Evolutionary conservation across 306 rosid genomes (phyloP), one percentile per base, ranked within the genome.

Genomic region (Vachellia pachyceras): DNA sequence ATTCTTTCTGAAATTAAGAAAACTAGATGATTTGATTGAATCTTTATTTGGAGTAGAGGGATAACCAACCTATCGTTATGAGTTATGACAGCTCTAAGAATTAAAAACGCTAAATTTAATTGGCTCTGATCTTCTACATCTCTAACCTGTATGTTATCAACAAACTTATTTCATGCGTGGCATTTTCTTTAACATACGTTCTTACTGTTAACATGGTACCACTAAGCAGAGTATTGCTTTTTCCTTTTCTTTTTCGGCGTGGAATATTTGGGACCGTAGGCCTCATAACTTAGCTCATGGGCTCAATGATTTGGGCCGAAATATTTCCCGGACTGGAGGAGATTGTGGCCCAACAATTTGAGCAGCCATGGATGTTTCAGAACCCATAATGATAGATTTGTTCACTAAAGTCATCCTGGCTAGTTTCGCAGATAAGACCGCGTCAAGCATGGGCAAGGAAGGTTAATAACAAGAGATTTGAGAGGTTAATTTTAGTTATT

Each of bases 131-230:
- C n/a, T n/a, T 50, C 7, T 15, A 50, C 17, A 15, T 6, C 5
- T 54, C n/a, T n/a, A 4, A 2, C 3, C 18, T 7, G 2, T 1
- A 5, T 1, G 1, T n/a, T 18, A 0, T n/a, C 9, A 2, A 4
- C 7, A 20, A 57, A 57, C 1, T 2, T 54, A 18, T n/a, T 18
- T 6, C 22, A 50, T 50, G 22, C 23, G 58, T 18, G 58, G 18
- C n/a, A 15, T 49, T 49, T 49, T 5, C 15, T 12, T 3, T 1
- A 12, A 46, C 5, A 46, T 6, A 3, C 5, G 14, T 46, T 1
- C 46, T 49, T 49, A 49, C 6, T 49, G 1, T n/a, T 47, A 47
- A 14, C 5, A 10, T 47, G 52, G 5, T n/a, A 14, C 2, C 1
- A 14, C 17, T 11, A 14, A 13, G 18, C 55, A 49, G 6, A 49